phyloP scores from a whole-genome alignment of 2,329 filamentous ascomycete species.

The Sordariomycetes sp. region DNA sequence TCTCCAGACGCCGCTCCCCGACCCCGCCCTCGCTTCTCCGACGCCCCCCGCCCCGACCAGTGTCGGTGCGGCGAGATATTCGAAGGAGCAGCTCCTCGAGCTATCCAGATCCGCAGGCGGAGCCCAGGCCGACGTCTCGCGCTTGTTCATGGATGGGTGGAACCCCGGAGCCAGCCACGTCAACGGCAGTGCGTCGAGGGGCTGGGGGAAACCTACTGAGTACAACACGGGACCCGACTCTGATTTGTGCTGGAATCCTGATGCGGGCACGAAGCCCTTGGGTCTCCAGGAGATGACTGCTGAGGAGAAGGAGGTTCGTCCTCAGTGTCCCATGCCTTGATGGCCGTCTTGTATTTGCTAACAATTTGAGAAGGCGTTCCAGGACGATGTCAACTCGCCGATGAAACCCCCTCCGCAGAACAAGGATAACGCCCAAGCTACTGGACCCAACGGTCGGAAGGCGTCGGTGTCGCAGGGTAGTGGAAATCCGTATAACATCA shows the following conservation, averaged over 20 bases:
- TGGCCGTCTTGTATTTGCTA: constrained; percentile 11
- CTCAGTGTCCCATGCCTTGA: constrained; percentile 8
- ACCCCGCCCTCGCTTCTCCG: constrained; percentile 14
- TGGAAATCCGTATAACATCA: constrained; percentile 50
- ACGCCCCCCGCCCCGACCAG: constrained; percentile 13
- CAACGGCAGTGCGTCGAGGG: constrained; percentile 48
- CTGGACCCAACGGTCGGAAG: constrained; percentile 59
- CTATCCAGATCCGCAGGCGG: constrained; percentile 39
- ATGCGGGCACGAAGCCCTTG: constrained; percentile 57
- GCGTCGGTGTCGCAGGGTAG: constrained; percentile 64
- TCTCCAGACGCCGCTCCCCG: constrained; percentile 14
- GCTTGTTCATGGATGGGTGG: constrained; percentile 66
- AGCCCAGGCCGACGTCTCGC: constrained; percentile 32
- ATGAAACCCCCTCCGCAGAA: constrained; percentile 76
- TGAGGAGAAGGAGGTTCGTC: constrained; percentile 45
- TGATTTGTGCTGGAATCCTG: constrained; percentile 82
- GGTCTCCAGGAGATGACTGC: constrained; percentile 55
- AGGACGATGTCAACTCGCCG: constrained; percentile 76
- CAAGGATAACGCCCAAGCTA: constrained; percentile 43
- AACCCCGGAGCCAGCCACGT: constrained; percentile 48
- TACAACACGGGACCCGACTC: constrained; percentile 63
- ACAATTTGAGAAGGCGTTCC: not conserved
- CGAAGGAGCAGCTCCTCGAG: constrained; percentile 64
- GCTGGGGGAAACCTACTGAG: constrained; percentile 70
- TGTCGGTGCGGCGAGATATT: constrained; percentile 48